Evolutionary conservation across 108 stramenopile genomes (phyloP).

Genomic region (Discostella pseudostelligera): DNA sequence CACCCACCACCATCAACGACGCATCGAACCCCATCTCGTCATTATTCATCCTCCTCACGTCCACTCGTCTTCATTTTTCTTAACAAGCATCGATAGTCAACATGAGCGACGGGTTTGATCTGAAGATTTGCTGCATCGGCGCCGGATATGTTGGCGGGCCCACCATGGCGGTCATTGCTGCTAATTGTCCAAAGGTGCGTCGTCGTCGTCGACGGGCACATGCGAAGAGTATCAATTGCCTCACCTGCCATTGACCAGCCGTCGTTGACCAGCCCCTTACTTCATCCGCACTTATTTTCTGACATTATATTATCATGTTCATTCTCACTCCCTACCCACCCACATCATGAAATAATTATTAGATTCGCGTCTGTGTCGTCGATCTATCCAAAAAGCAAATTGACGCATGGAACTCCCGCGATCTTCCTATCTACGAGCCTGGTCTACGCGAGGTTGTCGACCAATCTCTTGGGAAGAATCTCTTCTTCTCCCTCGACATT

Average conservation of each 20-base stretch:
- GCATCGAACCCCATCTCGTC: too few species aligned
- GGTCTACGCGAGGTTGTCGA: slow-evolving; percentile 93
- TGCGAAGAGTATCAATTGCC: not conserved
- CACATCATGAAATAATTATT: not conserved
- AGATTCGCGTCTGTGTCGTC: slow-evolving; percentile 96
- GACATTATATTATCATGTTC: not conserved
- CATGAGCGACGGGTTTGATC: slow-evolving; percentile 82
- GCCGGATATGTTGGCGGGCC: slow-evolving; percentile 99
- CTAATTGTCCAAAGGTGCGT: slow-evolving; percentile 91
- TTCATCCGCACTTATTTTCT: too few species aligned
- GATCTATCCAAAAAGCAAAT: slow-evolving; percentile 94
- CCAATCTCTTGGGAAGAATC: slow-evolving; percentile 77
- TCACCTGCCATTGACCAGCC: too few species aligned
- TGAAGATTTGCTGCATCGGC: slow-evolving; percentile 97
- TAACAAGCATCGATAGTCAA: slow-evolving; percentile 13
- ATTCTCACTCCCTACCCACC: not conserved
- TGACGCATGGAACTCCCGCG: slow-evolving; percentile 93
- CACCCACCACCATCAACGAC: too few species aligned
- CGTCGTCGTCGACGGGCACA: not conserved
- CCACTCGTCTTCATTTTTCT: too few species aligned
- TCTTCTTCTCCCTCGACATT: slow-evolving; percentile 98
- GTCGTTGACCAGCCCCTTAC: too few species aligned
- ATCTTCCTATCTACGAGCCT: slow-evolving; percentile 98
- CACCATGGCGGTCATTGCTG: slow-evolving; percentile 99
- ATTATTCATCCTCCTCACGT: too few species aligned